Base-by-base conservation (phyloP, 805 yeast genomes). In the Wickerhamomyces canadensis region DNA sequence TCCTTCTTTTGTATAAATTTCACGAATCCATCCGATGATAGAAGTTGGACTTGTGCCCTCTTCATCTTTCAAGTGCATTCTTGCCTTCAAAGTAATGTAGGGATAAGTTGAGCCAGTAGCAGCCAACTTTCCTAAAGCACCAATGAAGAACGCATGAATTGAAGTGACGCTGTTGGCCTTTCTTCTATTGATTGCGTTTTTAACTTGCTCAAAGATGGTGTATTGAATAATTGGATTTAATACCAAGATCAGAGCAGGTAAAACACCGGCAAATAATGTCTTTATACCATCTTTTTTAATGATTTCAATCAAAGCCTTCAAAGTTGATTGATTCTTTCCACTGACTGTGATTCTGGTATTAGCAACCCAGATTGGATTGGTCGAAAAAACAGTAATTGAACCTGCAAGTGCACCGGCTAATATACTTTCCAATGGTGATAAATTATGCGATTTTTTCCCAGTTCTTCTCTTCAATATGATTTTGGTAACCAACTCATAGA, bases 351-450 rank as follows among this genome's bases (percentile, higher is more conserved):
- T 78, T 54, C 96, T 73, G 3, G 97, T 88, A 57, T 88, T 88
- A 31, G 94, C 93, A 31, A 88, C 95, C 97, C 97, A 88, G 48
- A 86, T 78, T 18, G 97, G 97, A 58, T 88, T 88, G 11, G 95
- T 80, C 10, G 80, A 70, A 16, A 84, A 65, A 34, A 88, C 84
- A 4, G 96, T 87, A 27, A 87, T 74, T 9, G 88, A 74, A 0
- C 97, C 96, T 2, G 96, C 95, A 52, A 85, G 68, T 1, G 93
- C 81, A 19, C 97, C 57, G 6, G 49, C 49, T 9, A 43, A 2
- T n/a, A 52, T 51, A 34, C 55, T 51, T 33, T 52, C 57, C 5
- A 52, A 4, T 1, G 57, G 47, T 1, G 52, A 37, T 4, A 52
- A 36, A 2, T 34, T 38, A 14, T 41, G 45, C 16, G 37, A 30